Conservation (phyloP, 2,329 filamentous ascomycete species). For the Colletotrichum melonis region DNA sequence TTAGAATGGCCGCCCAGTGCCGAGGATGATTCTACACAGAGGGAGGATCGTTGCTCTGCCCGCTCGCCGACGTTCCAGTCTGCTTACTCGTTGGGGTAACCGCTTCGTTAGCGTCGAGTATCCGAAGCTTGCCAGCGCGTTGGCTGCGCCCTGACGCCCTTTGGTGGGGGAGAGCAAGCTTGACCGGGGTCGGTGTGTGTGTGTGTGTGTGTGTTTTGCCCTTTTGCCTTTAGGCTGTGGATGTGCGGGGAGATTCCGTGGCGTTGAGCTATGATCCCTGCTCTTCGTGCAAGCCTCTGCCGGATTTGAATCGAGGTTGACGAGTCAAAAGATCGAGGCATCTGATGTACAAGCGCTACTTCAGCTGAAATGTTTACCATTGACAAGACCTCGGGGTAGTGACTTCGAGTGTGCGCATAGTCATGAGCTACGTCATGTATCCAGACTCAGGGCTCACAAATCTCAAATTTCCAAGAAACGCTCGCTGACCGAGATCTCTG, state of each 20-base stretch:
- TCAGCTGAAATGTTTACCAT: background rate
- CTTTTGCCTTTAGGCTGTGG: background rate
- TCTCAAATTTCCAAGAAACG: background rate
- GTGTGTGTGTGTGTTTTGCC: background rate
- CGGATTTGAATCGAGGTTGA: background rate
- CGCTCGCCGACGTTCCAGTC: background rate
- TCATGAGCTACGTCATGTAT: too few species aligned
- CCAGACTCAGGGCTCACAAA: too few species aligned
- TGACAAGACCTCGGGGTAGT: background rate
- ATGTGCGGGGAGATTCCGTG: conserved; percentile 18
- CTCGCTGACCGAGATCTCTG: background rate
- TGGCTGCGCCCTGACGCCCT: background rate
- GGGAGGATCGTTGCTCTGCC: background rate
- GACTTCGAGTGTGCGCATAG: background rate
- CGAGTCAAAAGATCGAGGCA: background rate
- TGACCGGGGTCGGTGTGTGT: background rate
- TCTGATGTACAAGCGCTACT: background rate
- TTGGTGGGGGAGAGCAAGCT: background rate
- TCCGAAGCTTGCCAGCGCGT: background rate
- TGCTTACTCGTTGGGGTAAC: conserved; percentile 26
- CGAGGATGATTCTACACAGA: background rate
- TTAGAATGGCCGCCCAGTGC: background rate
- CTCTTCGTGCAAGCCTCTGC: background rate
- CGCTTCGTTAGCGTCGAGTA: conserved; percentile 14
- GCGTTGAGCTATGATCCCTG: background rate